Percentiles rank a stretch among this genome's conserved stretches.
Conservation (phyloP, 108 stramenopile species). For the Mayamaea pseudoterrestris region DNA sequence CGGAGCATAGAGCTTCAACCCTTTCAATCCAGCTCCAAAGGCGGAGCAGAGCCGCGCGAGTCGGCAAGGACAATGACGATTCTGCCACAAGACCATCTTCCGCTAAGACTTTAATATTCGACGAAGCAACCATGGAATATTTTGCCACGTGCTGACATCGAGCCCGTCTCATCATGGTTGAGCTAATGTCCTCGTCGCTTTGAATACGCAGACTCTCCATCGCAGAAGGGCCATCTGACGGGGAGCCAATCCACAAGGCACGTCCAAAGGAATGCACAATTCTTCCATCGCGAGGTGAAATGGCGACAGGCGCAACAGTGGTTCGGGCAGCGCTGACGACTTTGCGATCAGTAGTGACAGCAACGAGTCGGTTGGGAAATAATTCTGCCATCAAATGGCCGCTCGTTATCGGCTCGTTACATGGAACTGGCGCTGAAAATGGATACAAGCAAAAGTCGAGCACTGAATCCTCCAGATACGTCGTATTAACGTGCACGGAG, state of each 20-base stretch:
- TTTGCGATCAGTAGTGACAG: conserved; percentile 9
- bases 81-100: conserved; percentile 16
- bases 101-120: conserved; percentile 44
- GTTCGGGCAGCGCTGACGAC: conserved; percentile 32
- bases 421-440: not conserved
- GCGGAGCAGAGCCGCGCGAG: conserved; percentile 20
- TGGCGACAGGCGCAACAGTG: conserved; percentile 39
- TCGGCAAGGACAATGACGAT: not conserved
- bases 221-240: conserved; percentile 19
- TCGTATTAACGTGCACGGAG: conserved; percentile 4
- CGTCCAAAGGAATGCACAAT: conserved; percentile 39
- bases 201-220: conserved; percentile 16
- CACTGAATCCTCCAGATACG: not conserved
- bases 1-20: conserved; percentile 39
- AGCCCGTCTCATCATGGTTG: conserved; percentile 65
- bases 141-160: conserved; percentile 23
- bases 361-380: conserved; percentile 1
- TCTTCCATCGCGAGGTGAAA: conserved; percentile 63
- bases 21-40: conserved; percentile 77
- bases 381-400: not conserved
- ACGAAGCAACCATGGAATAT: conserved; percentile 49
- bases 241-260: conserved; percentile 33
- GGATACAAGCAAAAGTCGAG: conserved; percentile 2
- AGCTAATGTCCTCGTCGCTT: conserved; percentile 53
- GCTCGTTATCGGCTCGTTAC: not conserved